Base-by-base conservation (phyloP, 192 early-diverging fungal species). In the Podila horticola region DNA sequence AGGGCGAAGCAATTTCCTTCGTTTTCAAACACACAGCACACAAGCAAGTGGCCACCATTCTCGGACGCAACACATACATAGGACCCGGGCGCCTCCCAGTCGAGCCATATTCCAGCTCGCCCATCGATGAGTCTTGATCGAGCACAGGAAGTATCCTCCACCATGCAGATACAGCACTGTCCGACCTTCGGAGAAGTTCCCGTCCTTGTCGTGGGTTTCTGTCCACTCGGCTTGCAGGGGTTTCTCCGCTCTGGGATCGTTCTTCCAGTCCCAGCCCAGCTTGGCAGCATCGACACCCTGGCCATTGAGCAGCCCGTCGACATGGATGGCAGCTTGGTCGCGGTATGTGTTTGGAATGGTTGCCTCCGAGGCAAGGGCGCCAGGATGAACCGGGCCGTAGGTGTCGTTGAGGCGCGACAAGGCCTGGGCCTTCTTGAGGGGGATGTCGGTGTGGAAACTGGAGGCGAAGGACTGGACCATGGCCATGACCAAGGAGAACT, bases 151-250 rank as follows among this genome's bases (percentile, higher is more conserved):
- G 71, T 91, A 94, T 0, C 85, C 92, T 28, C 94, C 94, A 38
- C 95, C 95, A 63, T 96, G 95, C 49, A 92, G 72, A 64, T 93
- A 94, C 55, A 96, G 72, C 19, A 94, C 73, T 2, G 91, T 87
- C n/a, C 83, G 81, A 45, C 89, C 87, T n/a, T 77, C 77, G 5
- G n/a, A 22, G 26, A 75, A 30, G 3, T 58, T 70, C 15, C 58
- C 72, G 58, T 64, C 67, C 49, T 82, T 66, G 52, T 67, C 48
- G 17, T 69, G 69, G 15, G 51, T 33, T 33, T 82, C 72, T 36
- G 84, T 64, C 84, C 86, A 87, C 64, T 87, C 86, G 10, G 72
- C 81, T n/a, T 68, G 48, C 20, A 89, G 19, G 3, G 60, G 74
- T 12, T 60, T 50, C 5, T 63, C 55, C n/a, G 67, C 57, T 22